A percentile compares a stretch with the other conserved stretches of the same genome.
Evolutionary conservation across 2,329 filamentous ascomycete species (phyloP).

Genomic region (Pezizomycotina sp.): DNA sequence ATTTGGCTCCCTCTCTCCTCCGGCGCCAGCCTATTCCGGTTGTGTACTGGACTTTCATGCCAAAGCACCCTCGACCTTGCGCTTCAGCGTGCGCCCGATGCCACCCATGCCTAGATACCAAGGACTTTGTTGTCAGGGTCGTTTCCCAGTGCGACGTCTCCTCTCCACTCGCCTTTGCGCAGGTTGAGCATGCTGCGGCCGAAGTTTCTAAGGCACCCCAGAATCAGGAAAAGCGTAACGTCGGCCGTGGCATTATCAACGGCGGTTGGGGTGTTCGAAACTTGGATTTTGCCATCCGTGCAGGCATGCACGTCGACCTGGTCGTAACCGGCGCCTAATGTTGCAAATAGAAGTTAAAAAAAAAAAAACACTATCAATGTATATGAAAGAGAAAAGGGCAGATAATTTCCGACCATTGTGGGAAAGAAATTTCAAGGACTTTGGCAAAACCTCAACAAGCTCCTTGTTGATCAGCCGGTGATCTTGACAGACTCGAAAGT

Average conservation of each 20-base stretch:
- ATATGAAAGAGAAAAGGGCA: constrained; percentile 1
- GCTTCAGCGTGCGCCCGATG: constrained; percentile 61
- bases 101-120: constrained; percentile 78
- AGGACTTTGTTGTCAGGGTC: constrained; percentile 65
- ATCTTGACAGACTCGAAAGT: constrained; percentile 48
- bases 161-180: constrained; percentile 52
- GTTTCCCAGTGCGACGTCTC: constrained; percentile 45
- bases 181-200: constrained; percentile 48
- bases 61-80: constrained; percentile 58
- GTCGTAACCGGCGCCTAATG: constrained; percentile 64
- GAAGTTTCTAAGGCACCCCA: constrained; percentile 63
- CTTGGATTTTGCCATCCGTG: constrained; percentile 46
- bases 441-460: constrained; percentile 43
- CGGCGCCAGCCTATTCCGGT: constrained; percentile 46
- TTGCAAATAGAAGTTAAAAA: not conserved
- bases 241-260: constrained; percentile 76
- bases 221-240: constrained; percentile 60
- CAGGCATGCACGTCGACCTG: constrained; percentile 60
- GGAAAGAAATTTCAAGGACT: constrained; percentile 41
- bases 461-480: constrained; percentile 58
- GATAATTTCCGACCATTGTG: constrained; percentile 38
- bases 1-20: constrained; percentile 42
- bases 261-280: constrained; percentile 68
- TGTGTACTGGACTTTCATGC: constrained; percentile 62
- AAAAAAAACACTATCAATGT: too few relatives aligned